Percentiles rank a stretch among this genome's conserved stretches.
Evolutionary conservation across 1,284 basidiomycete species (phyloP).

Genomic region (Volvariella volvacea): DNA sequence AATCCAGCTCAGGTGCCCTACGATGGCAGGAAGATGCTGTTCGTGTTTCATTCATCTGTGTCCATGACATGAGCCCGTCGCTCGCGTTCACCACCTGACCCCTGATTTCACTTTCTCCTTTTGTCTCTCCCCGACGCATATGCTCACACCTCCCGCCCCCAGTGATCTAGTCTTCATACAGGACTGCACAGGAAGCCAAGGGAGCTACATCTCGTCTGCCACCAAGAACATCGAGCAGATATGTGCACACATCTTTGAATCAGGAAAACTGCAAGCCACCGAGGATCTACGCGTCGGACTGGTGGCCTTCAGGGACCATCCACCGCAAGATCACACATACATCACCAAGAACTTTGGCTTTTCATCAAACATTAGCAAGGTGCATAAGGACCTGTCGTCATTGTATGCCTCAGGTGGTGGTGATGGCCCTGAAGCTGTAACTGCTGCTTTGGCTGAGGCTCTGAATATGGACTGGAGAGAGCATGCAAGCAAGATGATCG

Average conservation of each 20-base stretch:
- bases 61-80: constrained; percentile 2
- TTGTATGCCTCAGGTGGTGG: constrained; percentile 94
- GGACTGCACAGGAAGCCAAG: constrained; percentile 88
- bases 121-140: constrained; percentile 2
- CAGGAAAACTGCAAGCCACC: constrained; percentile 78
- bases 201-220: constrained; percentile 82
- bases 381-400: constrained; percentile 79
- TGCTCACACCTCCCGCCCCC: constrained; percentile 11
- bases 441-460: constrained; percentile 86
- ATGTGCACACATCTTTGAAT: constrained; percentile 93
- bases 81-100: too few relatives aligned
- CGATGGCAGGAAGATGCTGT: constrained; percentile 66
- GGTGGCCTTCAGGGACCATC: constrained; percentile 90
- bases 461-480: constrained; percentile 89
- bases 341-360: constrained; percentile 93
- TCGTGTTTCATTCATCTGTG: constrained; percentile 24
- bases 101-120: constrained; percentile 2
- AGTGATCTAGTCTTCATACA: constrained; percentile 88
- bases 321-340: constrained; percentile 93
- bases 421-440: constrained; percentile 97
- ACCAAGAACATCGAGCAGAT: constrained; percentile 98
- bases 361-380: constrained; percentile 83
- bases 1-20: constrained; percentile 17
- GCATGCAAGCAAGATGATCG: constrained; percentile 90
- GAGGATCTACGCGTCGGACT: constrained; percentile 91